Evolutionary conservation across 78 protist genomes (phyloP), one percentile per base, ranked within the genome.

Genomic region (Anaeramoeba ignava): DNA sequence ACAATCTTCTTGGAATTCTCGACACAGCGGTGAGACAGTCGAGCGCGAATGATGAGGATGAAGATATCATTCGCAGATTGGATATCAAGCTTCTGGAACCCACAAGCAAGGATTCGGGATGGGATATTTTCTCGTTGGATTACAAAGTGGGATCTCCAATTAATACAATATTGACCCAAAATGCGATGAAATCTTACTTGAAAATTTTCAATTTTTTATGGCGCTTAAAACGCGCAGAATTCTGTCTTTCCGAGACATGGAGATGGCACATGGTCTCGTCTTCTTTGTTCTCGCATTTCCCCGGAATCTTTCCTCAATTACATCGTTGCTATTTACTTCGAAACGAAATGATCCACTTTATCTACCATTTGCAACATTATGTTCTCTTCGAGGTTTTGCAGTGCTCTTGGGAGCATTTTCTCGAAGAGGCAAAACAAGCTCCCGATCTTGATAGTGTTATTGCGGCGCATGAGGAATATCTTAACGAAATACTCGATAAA

Each of bases 291-390:
- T 27, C 73, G 36, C 73, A 54, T 8, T 54, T 54, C 17, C 8
- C 8, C 8, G 73, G 17, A 54, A 54, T 54, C 8, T 54, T 27
- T 54, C 73, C 73, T 8, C 73, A 54, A 17, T 54, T 54, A 54
- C 73, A 54, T 54, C 17, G 8, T 27, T 54, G 36, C 17, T 54
- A 54, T 54, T 27, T 54, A 54, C 8, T 54, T 8, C 8, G 73
- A 54, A 54, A 54, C 17, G 73, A 54, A 54, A 54, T 54, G 73
- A 54, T 54, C 73, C 73, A 54, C 17, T 54, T 54, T 54, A 17
- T 54, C 73, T 54, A 54, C 73, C 8, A 54, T 54, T 54, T 54
- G 36, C 73, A 54, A 54, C 73, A 54, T 54, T 54, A 54, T 54
- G 73, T 54, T 8, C 8, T 54, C 36, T 54, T 54, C 17, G 73